Percentiles rank a stretch among this genome's conserved stretches.
phyloP scores from a whole-genome alignment of 495 filamentous ascomycete genomes.

The Aspergillus nanangensis region DNA sequence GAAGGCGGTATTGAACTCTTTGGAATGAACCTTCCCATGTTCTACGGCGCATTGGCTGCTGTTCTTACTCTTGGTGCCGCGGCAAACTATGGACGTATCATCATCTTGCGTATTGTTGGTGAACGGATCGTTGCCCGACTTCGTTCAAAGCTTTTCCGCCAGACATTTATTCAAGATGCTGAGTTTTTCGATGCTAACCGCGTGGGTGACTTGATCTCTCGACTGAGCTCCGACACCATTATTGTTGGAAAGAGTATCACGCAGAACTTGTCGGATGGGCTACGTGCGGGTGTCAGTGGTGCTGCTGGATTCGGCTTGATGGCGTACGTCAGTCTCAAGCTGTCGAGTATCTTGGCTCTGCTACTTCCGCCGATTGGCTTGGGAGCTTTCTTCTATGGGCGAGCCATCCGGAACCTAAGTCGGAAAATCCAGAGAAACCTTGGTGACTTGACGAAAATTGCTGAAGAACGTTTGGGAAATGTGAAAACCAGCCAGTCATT shows the following conservation, averaged over 20 bases:
- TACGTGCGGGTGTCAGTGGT: slow-evolving; percentile 83
- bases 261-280: slow-evolving; percentile 91
- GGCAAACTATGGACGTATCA: slow-evolving; percentile 91
- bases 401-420: slow-evolving; percentile 79
- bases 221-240: slow-evolving; percentile 91
- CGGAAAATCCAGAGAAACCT: slow-evolving; percentile 89
- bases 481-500: slow-evolving; percentile 95
- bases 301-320: slow-evolving; percentile 83
- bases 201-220: slow-evolving; percentile 91
- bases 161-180: slow-evolving; percentile 90
- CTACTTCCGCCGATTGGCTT: slow-evolving; percentile 92
- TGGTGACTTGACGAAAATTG: slow-evolving; percentile 89
- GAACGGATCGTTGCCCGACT: slow-evolving; percentile 89
- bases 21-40: slow-evolving; percentile 67
- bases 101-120: slow-evolving; percentile 90
- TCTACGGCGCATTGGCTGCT: slow-evolving; percentile 69
- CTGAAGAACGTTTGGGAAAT: slow-evolving; percentile 92
- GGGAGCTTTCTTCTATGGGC: slow-evolving; percentile 85
- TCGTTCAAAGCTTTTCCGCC: slow-evolving; percentile 81
- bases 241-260: slow-evolving; percentile 98
- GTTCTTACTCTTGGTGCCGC: slow-evolving; percentile 69
- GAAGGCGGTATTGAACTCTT: slow-evolving; percentile 57
- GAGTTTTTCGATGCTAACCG: slow-evolving; percentile 99
- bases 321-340: slow-evolving; percentile 86
- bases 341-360: slow-evolving; percentile 79